Evolutionary conservation across 2,329 filamentous ascomycete species (phyloP), one percentile per base, ranked within the genome.

Genomic region (Aspergillus calidoustus): DNA sequence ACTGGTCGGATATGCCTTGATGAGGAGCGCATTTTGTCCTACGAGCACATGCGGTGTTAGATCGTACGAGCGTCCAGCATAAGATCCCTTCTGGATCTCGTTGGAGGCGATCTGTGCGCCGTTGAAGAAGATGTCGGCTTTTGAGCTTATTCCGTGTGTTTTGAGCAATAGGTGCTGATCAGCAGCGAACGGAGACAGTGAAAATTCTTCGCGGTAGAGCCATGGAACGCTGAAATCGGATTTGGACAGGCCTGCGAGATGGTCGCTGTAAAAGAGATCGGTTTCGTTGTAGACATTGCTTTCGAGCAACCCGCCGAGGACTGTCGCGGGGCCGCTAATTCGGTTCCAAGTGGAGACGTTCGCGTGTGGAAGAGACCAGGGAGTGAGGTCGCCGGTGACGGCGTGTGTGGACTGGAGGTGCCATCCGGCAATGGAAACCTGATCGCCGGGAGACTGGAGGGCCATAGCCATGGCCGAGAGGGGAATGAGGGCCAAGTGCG

Each of bases 41-140:
- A 67, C 64, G 1, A 76, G 73, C 0, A 84, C 46, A 8, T 72
- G 61, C 0, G 66, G 25, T 0, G 86, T 86, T 28, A 89, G 75
- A 23, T 89, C 84, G 68, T 85, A 87, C 2, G 74, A 76, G 41
- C 82, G 79, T 0, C 87, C 87, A 0, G 74, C 83, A 54, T 88
- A 89, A 0, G 86, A 79, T 2, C 87, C 87, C 8, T 79, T 78
- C 65, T 89, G 86, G 7, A 75, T 65, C 0, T 76, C 66, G 5
- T 79, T 83, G 30, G 79, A 78, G 2, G 80, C 85, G 17, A 89
- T 71, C 60, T 81, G 74, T 31, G 77, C 72, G 13, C 86, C 86
- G 60, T 89, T 89, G 53, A 89, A 63, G 61, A 80, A 87, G 6
- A 89, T 81, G 64, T 89, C 86, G 1, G 84, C 87, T 34, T 81